A percentile compares a stretch with the other conserved stretches of the same genome.
These are phyloP conservation scores for Penicillium lividum DNA, from an alignment of 495 filamentous ascomycete genomes.

Conservation along the genomic window DNA sequence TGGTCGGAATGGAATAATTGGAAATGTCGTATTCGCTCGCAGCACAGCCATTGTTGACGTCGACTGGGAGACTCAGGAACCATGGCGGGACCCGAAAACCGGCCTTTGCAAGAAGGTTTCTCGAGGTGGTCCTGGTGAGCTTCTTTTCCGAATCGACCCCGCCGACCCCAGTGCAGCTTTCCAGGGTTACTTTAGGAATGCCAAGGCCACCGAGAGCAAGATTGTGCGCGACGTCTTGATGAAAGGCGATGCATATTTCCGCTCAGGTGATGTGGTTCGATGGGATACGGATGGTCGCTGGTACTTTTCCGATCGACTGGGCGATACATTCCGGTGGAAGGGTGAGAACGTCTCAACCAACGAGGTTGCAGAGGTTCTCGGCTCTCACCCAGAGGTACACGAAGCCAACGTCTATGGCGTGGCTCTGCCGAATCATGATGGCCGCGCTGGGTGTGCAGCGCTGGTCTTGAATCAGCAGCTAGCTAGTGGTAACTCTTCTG, in stretches of 20 bases:
- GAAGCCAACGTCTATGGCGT: conserved; percentile 94
- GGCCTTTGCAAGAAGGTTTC: conserved; percentile 65
- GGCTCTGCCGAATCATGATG: conserved; percentile 77
- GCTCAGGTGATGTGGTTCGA: conserved; percentile 79
- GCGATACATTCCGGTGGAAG: conserved; percentile 96
- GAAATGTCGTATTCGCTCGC: conserved; percentile 52
- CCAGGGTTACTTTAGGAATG: conserved; percentile 86
- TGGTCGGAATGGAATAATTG: conserved; percentile 70
- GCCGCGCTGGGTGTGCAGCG: conserved; percentile 81
- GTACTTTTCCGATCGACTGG: conserved; percentile 88
- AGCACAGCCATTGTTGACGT: conserved; percentile 64
- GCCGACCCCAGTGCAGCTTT: conserved; percentile 64
- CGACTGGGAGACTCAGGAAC: conserved; percentile 70
- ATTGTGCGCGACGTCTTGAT: conserved; percentile 74
- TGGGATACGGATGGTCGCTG: conserved; percentile 70
- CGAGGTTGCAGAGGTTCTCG: conserved; percentile 68
- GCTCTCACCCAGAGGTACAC: conserved; percentile 62
- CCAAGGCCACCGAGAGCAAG: conserved; percentile 72
- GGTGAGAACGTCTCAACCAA: conserved; percentile 90
- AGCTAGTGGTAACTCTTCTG: conserved; percentile 28
- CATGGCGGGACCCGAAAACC: conserved; percentile 69
- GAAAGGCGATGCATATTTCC: conserved; percentile 85
- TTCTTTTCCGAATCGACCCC: conserved; percentile 73
- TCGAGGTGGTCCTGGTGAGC: conserved; percentile 72
- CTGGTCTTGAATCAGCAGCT: conserved; percentile 55